Percentiles rank a stretch among this genome's conserved stretches.
These are phyloP conservation scores for Cyclanthera cordifolia DNA, from an alignment of 306 rosid genomes.

Conservation along the genomic window DNA sequence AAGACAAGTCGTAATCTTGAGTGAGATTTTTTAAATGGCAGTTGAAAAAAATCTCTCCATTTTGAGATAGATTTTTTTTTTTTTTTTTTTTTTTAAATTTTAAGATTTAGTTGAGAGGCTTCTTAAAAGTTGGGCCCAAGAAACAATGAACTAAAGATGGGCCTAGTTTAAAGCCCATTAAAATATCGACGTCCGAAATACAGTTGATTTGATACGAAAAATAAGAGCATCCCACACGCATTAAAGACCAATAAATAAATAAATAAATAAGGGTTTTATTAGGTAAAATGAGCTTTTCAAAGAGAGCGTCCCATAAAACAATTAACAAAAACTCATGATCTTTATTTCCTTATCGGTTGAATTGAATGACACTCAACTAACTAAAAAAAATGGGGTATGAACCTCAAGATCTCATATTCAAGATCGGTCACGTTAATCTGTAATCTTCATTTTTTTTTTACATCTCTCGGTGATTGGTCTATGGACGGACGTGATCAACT, in stretches of 20 bases:
- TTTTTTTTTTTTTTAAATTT: no score
- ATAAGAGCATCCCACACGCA: constrained; percentile 9
- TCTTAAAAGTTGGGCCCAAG: not conserved
- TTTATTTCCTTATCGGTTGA: not conserved
- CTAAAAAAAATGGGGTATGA: no score
- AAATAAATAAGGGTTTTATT: not conserved
- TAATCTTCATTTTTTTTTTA: no score
- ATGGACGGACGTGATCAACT: no score
- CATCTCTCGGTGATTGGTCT: no score
- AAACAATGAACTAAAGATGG: not conserved
- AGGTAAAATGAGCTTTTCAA: constrained; percentile 10
- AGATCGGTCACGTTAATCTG: no score
- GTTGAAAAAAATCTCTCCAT: no score
- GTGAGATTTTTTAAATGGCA: no score
- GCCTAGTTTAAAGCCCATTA: not conserved
- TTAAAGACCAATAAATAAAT: constrained; percentile 2
- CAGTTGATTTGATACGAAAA: not conserved
- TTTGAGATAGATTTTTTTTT: no score
- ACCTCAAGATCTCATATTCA: no score
- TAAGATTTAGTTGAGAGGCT: no score
- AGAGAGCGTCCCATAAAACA: constrained; percentile 6
- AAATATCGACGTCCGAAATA: not conserved
- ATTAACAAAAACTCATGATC: not conserved
- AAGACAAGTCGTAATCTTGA: no score
- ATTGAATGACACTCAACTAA: not conserved